Conservation (phyloP, 331 rosid genomes). For the Prunus yedoensis region DNA sequence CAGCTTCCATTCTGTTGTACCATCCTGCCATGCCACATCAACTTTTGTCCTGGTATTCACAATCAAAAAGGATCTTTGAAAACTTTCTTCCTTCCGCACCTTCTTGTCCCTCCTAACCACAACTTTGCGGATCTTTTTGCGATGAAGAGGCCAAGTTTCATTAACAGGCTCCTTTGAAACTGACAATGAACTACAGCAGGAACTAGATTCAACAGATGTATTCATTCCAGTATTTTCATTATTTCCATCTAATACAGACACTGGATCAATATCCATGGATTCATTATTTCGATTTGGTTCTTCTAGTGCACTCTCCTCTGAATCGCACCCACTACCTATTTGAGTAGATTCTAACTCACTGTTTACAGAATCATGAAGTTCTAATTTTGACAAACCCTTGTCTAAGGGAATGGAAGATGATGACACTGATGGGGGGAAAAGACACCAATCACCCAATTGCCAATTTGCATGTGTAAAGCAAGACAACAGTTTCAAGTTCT, state of each 20-base stretch:
- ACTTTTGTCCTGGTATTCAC: constrained; percentile 74
- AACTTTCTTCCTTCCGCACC: constrained; percentile 80
- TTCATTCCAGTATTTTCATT: constrained; percentile 42
- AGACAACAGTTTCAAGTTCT: constrained; percentile 77
- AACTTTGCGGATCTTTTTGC: constrained; percentile 86
- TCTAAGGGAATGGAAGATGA: constrained; percentile 45
- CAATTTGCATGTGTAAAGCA: constrained; percentile 93
- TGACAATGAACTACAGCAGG: constrained; percentile 57
- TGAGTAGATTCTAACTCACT: constrained; percentile 62
- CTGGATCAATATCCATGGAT: constrained; percentile 65
- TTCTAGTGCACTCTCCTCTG: constrained; percentile 63
- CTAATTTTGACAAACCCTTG: constrained; percentile 54
- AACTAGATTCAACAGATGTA: constrained; percentile 58
- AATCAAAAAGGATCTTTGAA: constrained; percentile 83
- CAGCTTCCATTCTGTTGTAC: constrained; percentile 49
- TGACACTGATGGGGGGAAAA: constrained; percentile 44
- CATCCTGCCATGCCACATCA: constrained; percentile 98
- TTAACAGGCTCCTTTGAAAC: constrained; percentile 68
- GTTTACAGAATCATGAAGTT: constrained; percentile 50
- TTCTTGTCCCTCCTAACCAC: constrained; percentile 88
- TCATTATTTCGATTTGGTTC: constrained; percentile 59
- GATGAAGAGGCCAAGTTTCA: constrained; percentile 85
- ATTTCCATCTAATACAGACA: constrained; percentile 46
- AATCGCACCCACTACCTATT: constrained; percentile 67
- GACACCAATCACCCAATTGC: constrained; percentile 99